These are phyloP conservation scores for Penicillium sp. DNA, from an alignment of 2,329 filamentous ascomycete genomes.

Conservation along the genomic window DNA sequence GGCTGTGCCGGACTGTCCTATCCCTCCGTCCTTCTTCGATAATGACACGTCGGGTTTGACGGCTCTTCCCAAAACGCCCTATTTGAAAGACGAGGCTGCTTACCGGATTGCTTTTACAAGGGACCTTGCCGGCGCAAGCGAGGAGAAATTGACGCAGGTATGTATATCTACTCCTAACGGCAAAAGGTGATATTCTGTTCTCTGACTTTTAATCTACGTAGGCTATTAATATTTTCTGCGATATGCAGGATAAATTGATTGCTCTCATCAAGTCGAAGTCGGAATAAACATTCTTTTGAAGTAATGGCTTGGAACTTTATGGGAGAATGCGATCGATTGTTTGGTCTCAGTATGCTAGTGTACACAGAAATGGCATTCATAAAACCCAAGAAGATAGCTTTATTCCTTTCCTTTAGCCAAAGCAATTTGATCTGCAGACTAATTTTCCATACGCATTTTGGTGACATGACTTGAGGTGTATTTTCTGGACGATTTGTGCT, in stretches of 20 bases:
- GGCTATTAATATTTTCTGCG: slow-evolving; percentile 57
- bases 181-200: background rate
- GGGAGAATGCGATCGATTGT: background rate
- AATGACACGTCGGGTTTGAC: slow-evolving; percentile 9
- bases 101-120: slow-evolving; percentile 52
- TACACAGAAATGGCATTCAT: too few relatives aligned
- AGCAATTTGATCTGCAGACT: background rate
- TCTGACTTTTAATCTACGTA: slow-evolving; percentile 11
- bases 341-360: background rate
- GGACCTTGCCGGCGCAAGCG: slow-evolving; percentile 35
- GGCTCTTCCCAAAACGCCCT: slow-evolving; percentile 22
- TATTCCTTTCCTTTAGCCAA: background rate
- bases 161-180: slow-evolving; percentile 6
- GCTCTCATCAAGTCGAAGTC: slow-evolving; percentile 21
- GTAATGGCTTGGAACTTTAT: background rate
- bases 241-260: slow-evolving; percentile 54
- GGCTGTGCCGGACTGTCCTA: slow-evolving; percentile 23
- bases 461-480: background rate
- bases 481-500: background rate
- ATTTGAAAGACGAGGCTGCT: slow-evolving; percentile 40
- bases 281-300: background rate
- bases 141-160: slow-evolving; percentile 48
- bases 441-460: background rate
- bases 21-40: slow-evolving; percentile 24
- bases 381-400: background rate